phyloP scores from a whole-genome alignment of 805 yeast species.

The Suhomyces pyralidae region DNA sequence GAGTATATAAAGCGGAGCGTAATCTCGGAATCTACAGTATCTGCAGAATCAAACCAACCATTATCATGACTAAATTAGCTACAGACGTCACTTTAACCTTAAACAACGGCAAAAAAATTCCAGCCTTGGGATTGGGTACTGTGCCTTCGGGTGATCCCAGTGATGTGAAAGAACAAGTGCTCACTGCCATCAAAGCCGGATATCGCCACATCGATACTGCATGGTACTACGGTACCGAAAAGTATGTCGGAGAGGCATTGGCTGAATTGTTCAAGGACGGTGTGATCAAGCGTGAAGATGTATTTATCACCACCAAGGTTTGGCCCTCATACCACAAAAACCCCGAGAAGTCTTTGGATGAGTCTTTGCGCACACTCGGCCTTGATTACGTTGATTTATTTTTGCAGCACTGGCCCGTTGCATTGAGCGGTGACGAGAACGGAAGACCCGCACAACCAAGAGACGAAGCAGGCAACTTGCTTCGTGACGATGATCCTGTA shows the following conservation, averaged over 20 bases:
- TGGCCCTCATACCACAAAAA: slow-evolving; percentile 44
- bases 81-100: slow-evolving; percentile 44
- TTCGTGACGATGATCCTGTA: slow-evolving; percentile 34
- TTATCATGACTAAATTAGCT: slow-evolving; percentile 12
- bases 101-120: slow-evolving; percentile 57
- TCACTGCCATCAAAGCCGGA: slow-evolving; percentile 42
- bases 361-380: slow-evolving; percentile 39
- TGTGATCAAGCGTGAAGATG: slow-evolving; percentile 44
- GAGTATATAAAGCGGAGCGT: neutral
- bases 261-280: slow-evolving; percentile 49
- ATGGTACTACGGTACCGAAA: slow-evolving; percentile 47
- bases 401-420: slow-evolving; percentile 52
- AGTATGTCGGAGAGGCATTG: slow-evolving; percentile 42
- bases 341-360: slow-evolving; percentile 40
- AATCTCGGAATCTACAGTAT: neutral
- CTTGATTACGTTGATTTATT: slow-evolving; percentile 46
- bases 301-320: slow-evolving; percentile 36
- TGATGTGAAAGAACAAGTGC: slow-evolving; percentile 32
- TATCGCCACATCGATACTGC: slow-evolving; percentile 54
- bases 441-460: slow-evolving; percentile 37
- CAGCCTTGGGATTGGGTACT: slow-evolving; percentile 67
- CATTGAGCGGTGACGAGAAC: slow-evolving; percentile 37
- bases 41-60: neutral
- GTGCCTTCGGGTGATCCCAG: slow-evolving; percentile 29
- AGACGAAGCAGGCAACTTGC: slow-evolving; percentile 33